Evolutionary conservation across 495 filamentous ascomycete species (phyloP), one percentile per base, ranked within the genome.

Genomic region (Niebla homalea): DNA sequence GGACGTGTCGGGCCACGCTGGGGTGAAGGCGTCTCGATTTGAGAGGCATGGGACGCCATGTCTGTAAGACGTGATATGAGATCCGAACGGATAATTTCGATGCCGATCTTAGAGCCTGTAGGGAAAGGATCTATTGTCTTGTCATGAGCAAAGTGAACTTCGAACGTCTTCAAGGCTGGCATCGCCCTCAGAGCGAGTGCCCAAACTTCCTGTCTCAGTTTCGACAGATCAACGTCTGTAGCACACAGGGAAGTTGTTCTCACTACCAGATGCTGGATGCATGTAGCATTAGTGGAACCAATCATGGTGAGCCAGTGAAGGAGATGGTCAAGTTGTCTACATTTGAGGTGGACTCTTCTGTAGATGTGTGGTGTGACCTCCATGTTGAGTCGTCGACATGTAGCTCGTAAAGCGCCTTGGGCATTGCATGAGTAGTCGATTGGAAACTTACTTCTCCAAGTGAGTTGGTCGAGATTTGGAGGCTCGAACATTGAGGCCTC

Each of bases 221-320:
- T 44, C 16, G 48, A 26, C 10, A 40, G 6, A 19, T 42, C 22
- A 16, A 18, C 4, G 18, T 20, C 45, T 16, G 23, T n/a, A 15
- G 25, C 15, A 23, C 45, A 25, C 5, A 58, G 41, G 5, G 48
- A 48, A 14, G 47, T 44, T 40, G 50, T 51, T 12, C 43, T 51
- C 23, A 55, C 38, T n/a, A 49, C 49, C 29, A 58, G 35, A 22
- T 43, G 40, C 14, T 44, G 48, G 16, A 55, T 55, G 15, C 52
- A 55, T 12, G 44, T 35, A 26, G 53, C 40, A 20, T 51, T 55
- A 16, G 29, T 22, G 4, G 48, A 16, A 8, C 56, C 52, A 49
- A 58, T 55, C 5, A n/a, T 20, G 18, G 48, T 37, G 23, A 58
- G 47, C 56, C 56, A 58, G 6, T 41, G 42, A 14, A 55, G 41